phyloP scores from a whole-genome alignment of 768 basidiomycete species.

The Tulasnella sp. region DNA sequence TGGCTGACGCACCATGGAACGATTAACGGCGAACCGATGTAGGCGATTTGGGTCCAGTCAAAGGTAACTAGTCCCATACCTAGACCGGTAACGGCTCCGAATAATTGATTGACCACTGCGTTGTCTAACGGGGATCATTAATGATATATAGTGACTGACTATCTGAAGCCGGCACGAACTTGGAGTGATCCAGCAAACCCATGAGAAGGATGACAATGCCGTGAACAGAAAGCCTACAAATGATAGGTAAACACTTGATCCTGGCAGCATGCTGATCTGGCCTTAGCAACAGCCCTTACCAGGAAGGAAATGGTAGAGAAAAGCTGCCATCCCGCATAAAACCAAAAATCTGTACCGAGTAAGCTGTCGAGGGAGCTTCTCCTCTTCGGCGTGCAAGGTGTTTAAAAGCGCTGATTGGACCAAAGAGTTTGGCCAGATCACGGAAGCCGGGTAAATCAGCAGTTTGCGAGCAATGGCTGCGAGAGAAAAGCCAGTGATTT shows the following conservation, averaged over 20 bases:
- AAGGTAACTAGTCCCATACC: constrained; percentile 92
- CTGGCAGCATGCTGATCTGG: no score
- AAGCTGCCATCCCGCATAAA: constrained; percentile 65
- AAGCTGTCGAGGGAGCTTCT: constrained; percentile 54
- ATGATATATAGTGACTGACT: background rate
- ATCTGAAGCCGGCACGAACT: background rate
- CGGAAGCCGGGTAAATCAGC: constrained; percentile 93
- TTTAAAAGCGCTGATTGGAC: constrained; percentile 94
- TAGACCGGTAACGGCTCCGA: constrained; percentile 79
- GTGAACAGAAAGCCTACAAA: constrained; percentile 83
- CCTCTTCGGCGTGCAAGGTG: constrained; percentile 95
- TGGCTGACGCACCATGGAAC: constrained; percentile 96
- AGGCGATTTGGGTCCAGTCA: constrained; percentile 82
- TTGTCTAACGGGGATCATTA: constrained; percentile 51
- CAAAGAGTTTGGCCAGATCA: constrained; percentile 98
- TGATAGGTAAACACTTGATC: no score
- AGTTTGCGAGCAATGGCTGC: constrained; percentile 89
- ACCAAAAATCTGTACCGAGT: constrained; percentile 79
- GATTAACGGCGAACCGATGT: constrained; percentile 71
- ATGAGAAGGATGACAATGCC: constrained; percentile 85
- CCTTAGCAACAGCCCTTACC: constrained; percentile 53
- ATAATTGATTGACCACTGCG: constrained; percentile 87
- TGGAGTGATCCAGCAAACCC: constrained; percentile 82
- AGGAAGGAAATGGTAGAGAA: constrained; percentile 89
- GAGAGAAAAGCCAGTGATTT: constrained; percentile 90